These are phyloP conservation scores for Viridothelium virens DNA, from an alignment of 495 filamentous ascomycete species.

Conservation along the genomic window DNA sequence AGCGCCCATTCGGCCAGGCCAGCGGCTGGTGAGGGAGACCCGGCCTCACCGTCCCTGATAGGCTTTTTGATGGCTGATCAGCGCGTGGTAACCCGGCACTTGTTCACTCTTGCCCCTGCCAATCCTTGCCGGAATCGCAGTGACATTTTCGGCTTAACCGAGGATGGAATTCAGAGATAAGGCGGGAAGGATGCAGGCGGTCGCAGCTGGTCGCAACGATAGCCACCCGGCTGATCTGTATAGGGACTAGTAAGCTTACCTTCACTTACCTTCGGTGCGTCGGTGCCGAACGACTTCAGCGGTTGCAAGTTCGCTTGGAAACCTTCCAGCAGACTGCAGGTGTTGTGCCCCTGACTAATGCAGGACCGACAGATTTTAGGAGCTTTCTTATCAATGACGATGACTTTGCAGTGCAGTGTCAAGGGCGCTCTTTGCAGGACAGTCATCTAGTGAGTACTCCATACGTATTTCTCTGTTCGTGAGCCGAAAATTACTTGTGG, in stretches of 20 bases:
- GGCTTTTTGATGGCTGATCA: background rate
- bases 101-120: background rate
- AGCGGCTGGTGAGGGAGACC: background rate
- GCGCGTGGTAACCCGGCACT: background rate
- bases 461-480: background rate
- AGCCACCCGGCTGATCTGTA: too few relatives aligned
- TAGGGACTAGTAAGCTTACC: background rate
- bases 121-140: background rate
- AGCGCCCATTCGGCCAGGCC: background rate
- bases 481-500: background rate
- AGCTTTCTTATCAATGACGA: background rate
- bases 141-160: background rate
- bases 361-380: background rate
- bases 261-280: background rate
- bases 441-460: too few relatives aligned
- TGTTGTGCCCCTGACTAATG: constrained; percentile 4
- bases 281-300: background rate
- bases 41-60: background rate
- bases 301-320: background rate
- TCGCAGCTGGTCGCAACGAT: too few relatives aligned
- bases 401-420: background rate
- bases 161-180: background rate
- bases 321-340: background rate
- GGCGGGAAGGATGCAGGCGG: constrained; percentile 9
- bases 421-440: too few relatives aligned